A percentile compares a stretch with the other conserved stretches of the same genome.
Conservation (phyloP, 2,329 filamentous ascomycete species). For the Cladorrhinum sp. region DNA sequence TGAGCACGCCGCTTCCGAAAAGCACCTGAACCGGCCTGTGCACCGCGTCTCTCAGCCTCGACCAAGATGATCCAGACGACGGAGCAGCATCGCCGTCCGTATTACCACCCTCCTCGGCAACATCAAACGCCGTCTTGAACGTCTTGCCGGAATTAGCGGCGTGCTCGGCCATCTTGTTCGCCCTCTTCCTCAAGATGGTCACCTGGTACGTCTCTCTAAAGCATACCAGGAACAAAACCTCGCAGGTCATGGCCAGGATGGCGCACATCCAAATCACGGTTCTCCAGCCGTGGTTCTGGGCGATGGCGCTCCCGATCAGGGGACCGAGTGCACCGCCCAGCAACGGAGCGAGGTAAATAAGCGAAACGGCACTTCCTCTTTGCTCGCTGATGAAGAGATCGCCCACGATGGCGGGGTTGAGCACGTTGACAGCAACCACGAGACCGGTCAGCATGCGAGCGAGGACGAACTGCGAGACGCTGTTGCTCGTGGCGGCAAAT, state of each 20-base stretch:
- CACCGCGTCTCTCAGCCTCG: slow-evolving; percentile 40
- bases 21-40: slow-evolving; percentile 44
- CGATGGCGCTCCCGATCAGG: slow-evolving; percentile 52
- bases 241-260: slow-evolving; percentile 45
- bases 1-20: slow-evolving; percentile 49
- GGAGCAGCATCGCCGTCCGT: not conserved
- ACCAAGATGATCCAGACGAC: slow-evolving; percentile 21
- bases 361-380: slow-evolving; percentile 56
- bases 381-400: slow-evolving; percentile 59
- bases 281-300: slow-evolving; percentile 55
- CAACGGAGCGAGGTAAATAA: slow-evolving; percentile 55
- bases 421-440: slow-evolving; percentile 61
- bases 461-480: slow-evolving; percentile 46
- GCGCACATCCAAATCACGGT: slow-evolving; percentile 49
- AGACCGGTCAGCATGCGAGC: slow-evolving; percentile 59
- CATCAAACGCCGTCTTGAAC: slow-evolving; percentile 34
- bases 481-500: slow-evolving; percentile 44
- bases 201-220: slow-evolving; percentile 62
- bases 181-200: slow-evolving; percentile 48
- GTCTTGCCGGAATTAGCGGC: slow-evolving; percentile 31
- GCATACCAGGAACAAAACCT: slow-evolving; percentile 48
- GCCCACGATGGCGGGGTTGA: slow-evolving; percentile 61
- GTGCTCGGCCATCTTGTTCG: slow-evolving; percentile 29
- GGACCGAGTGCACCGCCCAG: slow-evolving; percentile 57
- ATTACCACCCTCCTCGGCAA: slow-evolving; percentile 12